Base-by-base conservation (phyloP, 1,139 yeast species). In the Kodamaea suecica region DNA sequence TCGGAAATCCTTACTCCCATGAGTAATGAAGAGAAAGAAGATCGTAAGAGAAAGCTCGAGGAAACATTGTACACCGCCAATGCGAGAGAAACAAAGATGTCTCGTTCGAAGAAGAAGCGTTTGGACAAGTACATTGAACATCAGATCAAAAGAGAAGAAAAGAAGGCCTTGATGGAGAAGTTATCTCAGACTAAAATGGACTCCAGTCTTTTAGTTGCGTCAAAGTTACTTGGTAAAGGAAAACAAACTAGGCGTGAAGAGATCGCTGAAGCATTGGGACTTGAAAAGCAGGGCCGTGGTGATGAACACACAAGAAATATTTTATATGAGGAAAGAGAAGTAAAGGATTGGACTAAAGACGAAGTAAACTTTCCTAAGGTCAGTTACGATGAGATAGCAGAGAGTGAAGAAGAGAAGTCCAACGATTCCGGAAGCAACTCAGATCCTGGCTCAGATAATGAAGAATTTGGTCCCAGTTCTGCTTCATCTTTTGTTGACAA, bases 111-210 rank as follows among this genome's bases (percentile, higher is more conserved):
- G 60, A 77, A 76, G 60, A 92, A 92, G 61, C 61, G 92, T 43
- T 57, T 83, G 35, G 90, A 83, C 44, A 82, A 83, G 55, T 83
- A 81, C 51, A 80, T 82, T 23, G 96, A 88, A 42, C 95, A 84
- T 59, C 97, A 92, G 58, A 59, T 92, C 44, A 84, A 84, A 48
- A 73, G 95, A 55, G 95, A 90, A 55, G 97, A 92, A 61, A 86
- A 85, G 61, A 85, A 84, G 48, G 74, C 74, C 3, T 66, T 92
- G 38, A 66, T 92, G 30, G 80, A 81, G 40, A 90, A 88, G 54
- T 69, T 92, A 30, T 70, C 82, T 27, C 70, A 70, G 15, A 80
- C 95, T 2, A 78, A 80, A 43, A 73, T 90, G 29, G 95, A 90
- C 50, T 79, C 95, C 0, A 62, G 78, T 0, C 50, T 76, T 12